phyloP scores from a whole-genome alignment of 306 rosid genomes.

The Rosa rugosa region DNA sequence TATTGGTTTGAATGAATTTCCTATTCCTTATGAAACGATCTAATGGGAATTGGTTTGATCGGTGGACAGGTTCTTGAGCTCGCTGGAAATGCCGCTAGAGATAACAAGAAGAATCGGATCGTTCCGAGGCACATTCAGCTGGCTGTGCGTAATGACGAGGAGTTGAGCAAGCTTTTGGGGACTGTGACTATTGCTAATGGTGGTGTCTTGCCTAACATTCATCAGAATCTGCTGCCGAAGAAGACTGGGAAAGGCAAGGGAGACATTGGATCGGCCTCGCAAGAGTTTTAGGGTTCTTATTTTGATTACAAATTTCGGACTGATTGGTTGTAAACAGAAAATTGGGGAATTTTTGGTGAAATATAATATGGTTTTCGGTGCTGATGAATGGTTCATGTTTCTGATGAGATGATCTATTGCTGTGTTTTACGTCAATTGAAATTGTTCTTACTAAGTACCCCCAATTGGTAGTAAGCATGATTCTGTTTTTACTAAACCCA shows the following conservation, averaged over 20 bases:
- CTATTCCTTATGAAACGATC: not conserved
- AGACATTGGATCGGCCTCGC: slow-evolving; percentile 62
- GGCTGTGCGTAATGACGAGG: slow-evolving; percentile 80
- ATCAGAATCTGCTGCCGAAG: slow-evolving; percentile 61
- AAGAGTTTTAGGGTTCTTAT: slow-evolving; percentile 42
- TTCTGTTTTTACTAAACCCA: not conserved
- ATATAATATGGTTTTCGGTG: not conserved
- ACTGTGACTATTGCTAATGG: slow-evolving; percentile 64
- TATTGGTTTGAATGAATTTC: not conserved
- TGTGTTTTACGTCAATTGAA: too few relatives aligned
- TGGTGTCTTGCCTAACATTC: slow-evolving; percentile 62
- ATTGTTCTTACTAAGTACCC: too few relatives aligned
- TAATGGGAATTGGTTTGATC: not conserved
- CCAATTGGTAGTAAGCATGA: too few relatives aligned
- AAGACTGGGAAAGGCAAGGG: slow-evolving; percentile 47
- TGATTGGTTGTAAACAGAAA: slow-evolving; percentile 6
- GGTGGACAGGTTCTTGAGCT: slow-evolving; percentile 48
- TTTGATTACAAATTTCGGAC: not conserved
- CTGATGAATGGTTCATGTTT: not conserved
- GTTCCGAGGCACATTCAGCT: slow-evolving; percentile 74
- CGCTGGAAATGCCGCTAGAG: slow-evolving; percentile 67
- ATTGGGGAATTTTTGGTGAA: not conserved
- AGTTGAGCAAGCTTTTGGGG: slow-evolving; percentile 69
- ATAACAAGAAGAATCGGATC: slow-evolving; percentile 71
- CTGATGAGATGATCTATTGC: not conserved